phyloP scores from a whole-genome alignment of 1,284 basidiomycete genomes.

The Coniferiporia sulphurascens region DNA sequence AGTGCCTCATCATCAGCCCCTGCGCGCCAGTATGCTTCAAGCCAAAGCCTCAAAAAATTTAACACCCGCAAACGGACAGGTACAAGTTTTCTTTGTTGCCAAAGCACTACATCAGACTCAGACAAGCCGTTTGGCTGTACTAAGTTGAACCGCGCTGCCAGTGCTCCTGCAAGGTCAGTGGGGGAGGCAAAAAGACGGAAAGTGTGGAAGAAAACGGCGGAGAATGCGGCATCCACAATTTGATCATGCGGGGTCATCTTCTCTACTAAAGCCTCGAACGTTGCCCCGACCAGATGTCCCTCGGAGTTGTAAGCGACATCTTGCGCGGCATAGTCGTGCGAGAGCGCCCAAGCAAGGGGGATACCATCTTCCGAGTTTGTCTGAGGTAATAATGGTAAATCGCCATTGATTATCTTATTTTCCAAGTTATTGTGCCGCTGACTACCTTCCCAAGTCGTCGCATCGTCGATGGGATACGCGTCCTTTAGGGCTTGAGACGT shows the following conservation, averaged over 20 bases:
- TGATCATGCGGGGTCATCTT: constrained; percentile 96
- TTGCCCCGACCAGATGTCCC: constrained; percentile 87
- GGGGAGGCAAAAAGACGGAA: constrained; percentile 93
- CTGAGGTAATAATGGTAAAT: constrained; percentile 43
- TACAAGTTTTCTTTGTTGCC: constrained; percentile 83
- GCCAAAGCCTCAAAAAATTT: constrained; percentile 91
- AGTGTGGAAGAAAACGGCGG: constrained; percentile 89
- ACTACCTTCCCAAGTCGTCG: constrained; percentile 53
- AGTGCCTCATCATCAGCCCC: constrained; percentile 60
- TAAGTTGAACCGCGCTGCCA: constrained; percentile 82
- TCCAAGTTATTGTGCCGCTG: constrained; percentile 39
- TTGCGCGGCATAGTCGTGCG: constrained; percentile 68
- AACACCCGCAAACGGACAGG: constrained; percentile 88
- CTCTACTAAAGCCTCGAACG: constrained; percentile 83
- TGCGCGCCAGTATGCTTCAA: constrained; percentile 86
- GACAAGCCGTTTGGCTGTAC: constrained; percentile 53
- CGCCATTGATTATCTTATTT: constrained; percentile 51
- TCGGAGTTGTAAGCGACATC: constrained; percentile 91
- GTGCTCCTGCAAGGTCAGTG: constrained; percentile 64
- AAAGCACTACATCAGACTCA: constrained; percentile 62
- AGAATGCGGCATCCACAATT: constrained; percentile 80
- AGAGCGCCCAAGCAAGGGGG: constrained; percentile 51
- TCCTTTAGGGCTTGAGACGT: constrained; percentile 45
- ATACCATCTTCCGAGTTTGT: constrained; percentile 34
- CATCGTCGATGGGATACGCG: constrained; percentile 32